Evolutionary conservation across 2,329 filamentous ascomycete genomes (phyloP).

Genomic region (Sporothrix curviconia): DNA sequence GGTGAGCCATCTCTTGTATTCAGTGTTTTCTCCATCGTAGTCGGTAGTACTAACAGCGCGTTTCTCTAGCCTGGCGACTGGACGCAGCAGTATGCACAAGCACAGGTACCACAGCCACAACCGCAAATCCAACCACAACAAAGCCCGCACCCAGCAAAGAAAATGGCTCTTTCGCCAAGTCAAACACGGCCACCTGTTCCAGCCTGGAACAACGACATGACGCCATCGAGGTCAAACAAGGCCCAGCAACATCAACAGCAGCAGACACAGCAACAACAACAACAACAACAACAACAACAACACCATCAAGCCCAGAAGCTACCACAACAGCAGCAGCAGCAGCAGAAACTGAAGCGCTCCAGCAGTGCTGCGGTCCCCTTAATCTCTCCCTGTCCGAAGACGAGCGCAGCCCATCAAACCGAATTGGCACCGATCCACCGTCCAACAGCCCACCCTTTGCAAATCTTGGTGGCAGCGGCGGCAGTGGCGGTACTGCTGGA

Average conservation of each 20-base stretch:
- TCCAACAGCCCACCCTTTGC: constrained; percentile 40
- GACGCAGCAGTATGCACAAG: constrained; percentile 28
- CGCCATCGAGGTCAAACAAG: constrained; percentile 12
- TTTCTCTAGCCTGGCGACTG: constrained; percentile 38
- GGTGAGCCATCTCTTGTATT: constrained; percentile 22
- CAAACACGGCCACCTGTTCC: constrained; percentile 48
- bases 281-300: constrained; percentile 22
- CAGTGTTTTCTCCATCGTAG: not conserved
- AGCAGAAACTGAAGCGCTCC: constrained; percentile 21
- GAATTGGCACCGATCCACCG: constrained; percentile 38
- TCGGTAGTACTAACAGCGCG: not conserved
- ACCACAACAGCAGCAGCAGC: constrained; percentile 20
- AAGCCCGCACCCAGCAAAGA: constrained; percentile 45
- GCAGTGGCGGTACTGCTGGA: too few species aligned
- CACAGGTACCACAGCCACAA: not conserved
- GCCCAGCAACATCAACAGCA: not conserved
- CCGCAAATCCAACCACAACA: constrained; percentile 21
- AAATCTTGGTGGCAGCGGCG: constrained; percentile 23
- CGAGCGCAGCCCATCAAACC: constrained; percentile 47
- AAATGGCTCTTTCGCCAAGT: constrained; percentile 46
- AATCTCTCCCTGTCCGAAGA: constrained; percentile 55
- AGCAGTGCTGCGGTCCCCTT: constrained; percentile 31
- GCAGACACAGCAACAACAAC: constrained; percentile 5
- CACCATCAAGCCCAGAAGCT: constrained; percentile 8
- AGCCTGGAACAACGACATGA: constrained; percentile 38